Evolutionary conservation across 1,284 basidiomycete genomes (phyloP).

Genomic region (Lentinula novae-zelandiae): DNA sequence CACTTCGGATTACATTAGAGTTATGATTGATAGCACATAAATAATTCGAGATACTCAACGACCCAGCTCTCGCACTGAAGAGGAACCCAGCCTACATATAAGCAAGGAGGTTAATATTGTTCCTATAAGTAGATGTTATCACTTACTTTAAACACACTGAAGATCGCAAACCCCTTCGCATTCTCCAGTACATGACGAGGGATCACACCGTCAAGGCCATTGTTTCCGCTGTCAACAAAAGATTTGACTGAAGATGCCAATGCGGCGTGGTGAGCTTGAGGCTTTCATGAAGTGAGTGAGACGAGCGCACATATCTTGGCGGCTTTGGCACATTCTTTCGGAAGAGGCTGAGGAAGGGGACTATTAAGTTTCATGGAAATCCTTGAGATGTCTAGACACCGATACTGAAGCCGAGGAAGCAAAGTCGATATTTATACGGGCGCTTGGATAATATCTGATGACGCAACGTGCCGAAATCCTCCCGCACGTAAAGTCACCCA

Average conservation of each 20-base stretch:
- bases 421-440: background rate
- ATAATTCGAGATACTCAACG: background rate
- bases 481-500: background rate
- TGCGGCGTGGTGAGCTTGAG: conserved; percentile 6
- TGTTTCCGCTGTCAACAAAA: conserved; percentile 68
- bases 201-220: conserved; percentile 74
- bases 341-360: conserved; percentile 1
- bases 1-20: conserved; percentile 37
- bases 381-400: background rate
- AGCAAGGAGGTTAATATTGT: background rate
- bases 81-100: conserved; percentile 32
- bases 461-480: background rate
- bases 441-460: background rate
- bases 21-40: background rate
- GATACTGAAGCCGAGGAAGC: background rate
- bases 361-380: background rate
- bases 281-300: conserved; percentile 1
- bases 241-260: conserved; percentile 50
- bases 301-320: conserved; percentile 62
- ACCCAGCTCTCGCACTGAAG: conserved; percentile 77
- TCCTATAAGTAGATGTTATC: background rate
- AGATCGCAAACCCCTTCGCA: conserved; percentile 84
- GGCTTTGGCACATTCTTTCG: conserved; percentile 72
- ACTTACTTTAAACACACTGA: conserved; percentile 70
- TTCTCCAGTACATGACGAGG: conserved; percentile 65